Percentiles rank a stretch among this genome's conserved stretches.
phyloP scores from a whole-genome alignment of 768 basidiomycete genomes.

The Lanmaoa rubissima region DNA sequence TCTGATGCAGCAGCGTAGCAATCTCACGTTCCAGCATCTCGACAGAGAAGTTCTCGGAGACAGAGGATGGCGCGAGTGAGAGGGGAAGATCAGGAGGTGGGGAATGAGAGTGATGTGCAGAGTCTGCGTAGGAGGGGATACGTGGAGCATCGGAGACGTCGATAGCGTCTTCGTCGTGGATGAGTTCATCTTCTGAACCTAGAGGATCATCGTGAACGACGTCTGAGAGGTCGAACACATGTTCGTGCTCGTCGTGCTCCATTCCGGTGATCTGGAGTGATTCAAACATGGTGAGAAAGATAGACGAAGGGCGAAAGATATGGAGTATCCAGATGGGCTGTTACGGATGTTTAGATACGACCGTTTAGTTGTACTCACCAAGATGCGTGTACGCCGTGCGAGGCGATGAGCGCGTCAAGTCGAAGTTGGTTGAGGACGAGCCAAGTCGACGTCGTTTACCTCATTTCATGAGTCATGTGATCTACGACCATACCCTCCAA shows the following conservation, averaged over 20 bases:
- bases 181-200: slow-evolving; percentile 49
- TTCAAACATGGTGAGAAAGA: not conserved
- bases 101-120: slow-evolving; percentile 17
- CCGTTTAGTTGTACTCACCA: slow-evolving; percentile 12
- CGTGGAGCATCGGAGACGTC: slow-evolving; percentile 33
- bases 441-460: slow-evolving; percentile 18
- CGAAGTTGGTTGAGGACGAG: slow-evolving; percentile 9
- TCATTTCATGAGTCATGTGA: slow-evolving; percentile 31
- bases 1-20: slow-evolving; percentile 70
- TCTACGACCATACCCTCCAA: not conserved
- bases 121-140: slow-evolving; percentile 27
- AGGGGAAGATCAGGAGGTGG: slow-evolving; percentile 30
- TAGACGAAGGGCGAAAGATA: not conserved
- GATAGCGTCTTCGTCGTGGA: slow-evolving; percentile 29
- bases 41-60: slow-evolving; percentile 55
- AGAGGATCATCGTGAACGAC: slow-evolving; percentile 81
- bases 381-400: slow-evolving; percentile 16
- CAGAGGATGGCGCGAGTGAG: slow-evolving; percentile 39
- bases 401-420: slow-evolving; percentile 23
- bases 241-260: slow-evolving; percentile 56
- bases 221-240: slow-evolving; percentile 74
- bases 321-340: not conserved
- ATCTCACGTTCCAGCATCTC: slow-evolving; percentile 80
- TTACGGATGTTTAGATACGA: not conserved
- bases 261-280: slow-evolving; percentile 28